These are phyloP conservation scores for Diaporthe citriasiana DNA, from an alignment of 2,329 filamentous ascomycete genomes.

Conservation along the genomic window DNA sequence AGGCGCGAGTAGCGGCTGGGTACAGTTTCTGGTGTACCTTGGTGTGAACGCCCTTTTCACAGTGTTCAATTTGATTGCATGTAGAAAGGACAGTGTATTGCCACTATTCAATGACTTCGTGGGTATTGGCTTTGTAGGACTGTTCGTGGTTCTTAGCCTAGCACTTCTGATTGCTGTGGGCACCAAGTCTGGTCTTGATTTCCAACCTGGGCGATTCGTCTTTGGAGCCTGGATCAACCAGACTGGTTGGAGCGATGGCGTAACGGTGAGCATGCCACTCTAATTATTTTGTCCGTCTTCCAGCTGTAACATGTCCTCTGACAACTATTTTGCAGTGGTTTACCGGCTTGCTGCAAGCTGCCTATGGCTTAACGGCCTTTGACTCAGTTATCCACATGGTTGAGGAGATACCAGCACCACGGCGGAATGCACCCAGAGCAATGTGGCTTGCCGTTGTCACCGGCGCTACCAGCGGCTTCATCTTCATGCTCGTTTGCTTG, in stretches of 20 bases:
- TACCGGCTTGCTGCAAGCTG: slow-evolving; percentile 68
- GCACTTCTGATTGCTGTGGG: slow-evolving; percentile 67
- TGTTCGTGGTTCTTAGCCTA: slow-evolving; percentile 67
- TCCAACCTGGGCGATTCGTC: slow-evolving; percentile 65
- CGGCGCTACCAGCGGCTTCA: slow-evolving; percentile 63
- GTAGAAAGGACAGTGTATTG: slow-evolving; percentile 61
- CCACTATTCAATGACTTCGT: slow-evolving; percentile 68
- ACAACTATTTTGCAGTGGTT: slow-evolving; percentile 58
- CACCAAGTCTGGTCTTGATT: slow-evolving; percentile 57
- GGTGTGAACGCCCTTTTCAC: slow-evolving; percentile 49
- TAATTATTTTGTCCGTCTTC: neutral
- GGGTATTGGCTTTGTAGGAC: slow-evolving; percentile 60
- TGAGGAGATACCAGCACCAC: slow-evolving; percentile 67
- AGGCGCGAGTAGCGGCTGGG: slow-evolving; percentile 60
- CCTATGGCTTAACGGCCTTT: slow-evolving; percentile 70
- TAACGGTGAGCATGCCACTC: slow-evolving; percentile 50
- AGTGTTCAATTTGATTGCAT: slow-evolving; percentile 49
- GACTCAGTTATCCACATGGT: slow-evolving; percentile 72
- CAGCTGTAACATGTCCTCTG: neutral
- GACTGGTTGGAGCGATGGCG: slow-evolving; percentile 67
- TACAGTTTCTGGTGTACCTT: slow-evolving; percentile 68
- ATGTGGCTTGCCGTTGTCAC: slow-evolving; percentile 66
- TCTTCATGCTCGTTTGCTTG: slow-evolving; percentile 67
- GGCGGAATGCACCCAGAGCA: slow-evolving; percentile 63
- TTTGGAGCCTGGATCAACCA: slow-evolving; percentile 66